Evolutionary conservation across 495 filamentous ascomycete genomes (phyloP).

Genomic region (Hypomontagnella monticulosa): DNA sequence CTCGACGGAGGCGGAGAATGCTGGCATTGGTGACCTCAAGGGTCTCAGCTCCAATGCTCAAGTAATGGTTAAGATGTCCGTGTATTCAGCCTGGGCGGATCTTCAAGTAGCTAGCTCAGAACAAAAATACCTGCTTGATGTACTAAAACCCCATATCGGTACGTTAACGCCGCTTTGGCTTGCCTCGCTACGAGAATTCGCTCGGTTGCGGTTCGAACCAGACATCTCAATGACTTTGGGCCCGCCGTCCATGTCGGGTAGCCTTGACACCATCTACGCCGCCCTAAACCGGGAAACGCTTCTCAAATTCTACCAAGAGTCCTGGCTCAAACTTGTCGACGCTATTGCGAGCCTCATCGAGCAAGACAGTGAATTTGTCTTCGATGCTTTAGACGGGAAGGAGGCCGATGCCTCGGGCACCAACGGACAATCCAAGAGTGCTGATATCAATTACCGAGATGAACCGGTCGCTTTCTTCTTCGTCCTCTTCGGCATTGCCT

Average conservation of each 20-base stretch:
- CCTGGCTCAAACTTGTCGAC: constrained; percentile 96
- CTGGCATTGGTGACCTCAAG: constrained; percentile 91
- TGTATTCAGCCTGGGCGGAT: constrained; percentile 99
- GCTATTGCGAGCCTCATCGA: constrained; percentile 98
- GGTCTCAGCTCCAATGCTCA: constrained; percentile 95
- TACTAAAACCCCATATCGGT: constrained; percentile 89
- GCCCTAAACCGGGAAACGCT: constrained; percentile 94
- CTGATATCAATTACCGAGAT: constrained; percentile 95
- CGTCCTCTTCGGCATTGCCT: constrained; percentile 94
- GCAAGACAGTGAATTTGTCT: constrained; percentile 96
- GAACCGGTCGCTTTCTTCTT: constrained; percentile 99
- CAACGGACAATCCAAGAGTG: constrained; percentile 62
- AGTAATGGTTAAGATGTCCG: constrained; percentile 97
- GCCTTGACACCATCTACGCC: constrained; percentile 89
- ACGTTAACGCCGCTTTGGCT: constrained; percentile 93
- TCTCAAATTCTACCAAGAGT: constrained; percentile 95
- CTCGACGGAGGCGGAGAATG: constrained; percentile 81
- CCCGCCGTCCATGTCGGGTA: constrained; percentile 74
- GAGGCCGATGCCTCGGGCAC: constrained; percentile 60
- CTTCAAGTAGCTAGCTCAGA: constrained; percentile 96
- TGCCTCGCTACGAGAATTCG: constrained; percentile 91
- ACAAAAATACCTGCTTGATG: constrained; percentile 86
- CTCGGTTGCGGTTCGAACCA: constrained; percentile 91
- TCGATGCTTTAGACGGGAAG: constrained; percentile 94
- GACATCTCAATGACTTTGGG: constrained; percentile 91